Evolutionary conservation across 306 rosid species (phyloP).

Genomic region (Casuarina cunninghamiana): DNA sequence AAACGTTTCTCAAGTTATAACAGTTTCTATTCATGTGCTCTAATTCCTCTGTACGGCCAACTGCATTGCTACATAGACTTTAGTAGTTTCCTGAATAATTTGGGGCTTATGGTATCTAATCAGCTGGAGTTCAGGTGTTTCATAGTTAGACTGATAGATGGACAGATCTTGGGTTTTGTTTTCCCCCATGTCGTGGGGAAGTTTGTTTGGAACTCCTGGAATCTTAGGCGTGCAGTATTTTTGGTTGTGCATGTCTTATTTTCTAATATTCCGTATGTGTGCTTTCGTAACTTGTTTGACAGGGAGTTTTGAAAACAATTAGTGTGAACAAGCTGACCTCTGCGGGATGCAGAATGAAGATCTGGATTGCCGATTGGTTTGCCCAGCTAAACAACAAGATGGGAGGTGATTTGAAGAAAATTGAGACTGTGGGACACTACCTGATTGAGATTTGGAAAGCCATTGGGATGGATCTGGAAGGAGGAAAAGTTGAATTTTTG

Average conservation of each 20-base stretch:
- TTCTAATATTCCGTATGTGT: neutral
- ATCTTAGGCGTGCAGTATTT: neutral
- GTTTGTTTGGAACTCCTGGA: too few relatives aligned
- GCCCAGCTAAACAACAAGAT: conserved; percentile 83
- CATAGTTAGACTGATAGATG: neutral
- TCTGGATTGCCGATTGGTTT: conserved; percentile 95
- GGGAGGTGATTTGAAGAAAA: conserved; percentile 87
- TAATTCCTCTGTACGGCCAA: too few relatives aligned
- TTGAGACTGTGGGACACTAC: conserved; percentile 63
- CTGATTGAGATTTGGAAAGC: conserved; percentile 88
- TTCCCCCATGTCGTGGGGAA: neutral
- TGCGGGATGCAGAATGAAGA: conserved; percentile 78
- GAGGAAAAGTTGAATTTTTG: conserved; percentile 87
- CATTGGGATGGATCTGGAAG: conserved; percentile 65
- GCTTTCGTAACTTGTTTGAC: conserved; percentile 4
- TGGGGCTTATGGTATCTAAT: neutral
- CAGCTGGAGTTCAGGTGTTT: neutral
- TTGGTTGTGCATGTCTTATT: neutral
- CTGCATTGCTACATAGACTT: neutral
- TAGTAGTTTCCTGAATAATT: too few relatives aligned
- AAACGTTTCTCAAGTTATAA: neutral
- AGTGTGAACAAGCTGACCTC: conserved; percentile 78
- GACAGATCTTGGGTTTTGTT: neutral
- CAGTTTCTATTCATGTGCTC: neutral
- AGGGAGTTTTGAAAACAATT: conserved; percentile 82